Base-by-base conservation (phyloP, 257 asterid species). In the Solanum dulcamara region DNA sequence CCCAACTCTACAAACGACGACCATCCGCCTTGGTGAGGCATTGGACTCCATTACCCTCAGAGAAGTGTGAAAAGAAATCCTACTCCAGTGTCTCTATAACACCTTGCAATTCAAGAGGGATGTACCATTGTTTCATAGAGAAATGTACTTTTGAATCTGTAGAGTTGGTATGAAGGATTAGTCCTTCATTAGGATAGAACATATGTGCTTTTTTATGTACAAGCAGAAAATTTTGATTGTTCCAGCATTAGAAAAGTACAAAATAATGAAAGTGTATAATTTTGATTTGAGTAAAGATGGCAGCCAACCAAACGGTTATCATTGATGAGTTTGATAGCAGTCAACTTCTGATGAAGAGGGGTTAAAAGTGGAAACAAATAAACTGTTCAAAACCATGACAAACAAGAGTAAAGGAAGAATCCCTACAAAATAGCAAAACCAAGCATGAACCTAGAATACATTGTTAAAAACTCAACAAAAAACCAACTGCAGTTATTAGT, bases 1-100 rank as follows among this genome's bases (percentile, higher is more conserved):
- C 99, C 99, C 46, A 94, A 91, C 88, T 90, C 93, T 84, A 93
- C 92, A 28, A 87, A 86, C 84, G 98, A 97, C 72, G 99, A 97
- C 89, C 99, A 97, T 85, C 98, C 96, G 15, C 99, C 97, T 20
- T 87, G 90, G 40, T 93, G 91, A 97, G 64, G 81, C 81, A n/a
- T 72, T 66, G 26, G 28, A 46, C 60, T 46, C 62, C 59, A 15
- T 44, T 75, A 44, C 26, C 40, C 26, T 75, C 60, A 6, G 12
- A 74, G 28, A 77, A 77, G 42, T 77, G 83, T 46, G 83, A 15
- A 48, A 77, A 28, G 15, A 57, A 46, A 46, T 32, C 7, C 42
- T 42, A 18, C 22, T 32, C 24, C 46, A 67, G 20, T 17, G 44
- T 33, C 44, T 7, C 44, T 24, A 14, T 40, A 74, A 42, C 81